Base-by-base conservation (phyloP, 352 stramenopile genomes). In the Phytopythium litorale region DNA sequence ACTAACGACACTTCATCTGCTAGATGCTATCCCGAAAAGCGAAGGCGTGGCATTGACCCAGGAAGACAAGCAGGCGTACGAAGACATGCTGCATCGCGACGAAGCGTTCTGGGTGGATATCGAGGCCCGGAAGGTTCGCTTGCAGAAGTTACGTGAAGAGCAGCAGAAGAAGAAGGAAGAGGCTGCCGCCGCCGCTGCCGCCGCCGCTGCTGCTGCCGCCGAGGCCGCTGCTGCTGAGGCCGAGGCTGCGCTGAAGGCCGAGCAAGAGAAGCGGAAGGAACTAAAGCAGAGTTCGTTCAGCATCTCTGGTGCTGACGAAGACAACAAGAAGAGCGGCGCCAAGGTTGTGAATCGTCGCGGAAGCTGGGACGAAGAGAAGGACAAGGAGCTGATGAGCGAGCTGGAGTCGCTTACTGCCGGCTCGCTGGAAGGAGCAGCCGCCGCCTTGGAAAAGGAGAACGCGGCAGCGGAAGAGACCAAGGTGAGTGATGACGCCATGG, bases 71-170 rank as follows among this genome's bases (percentile, higher is more conserved):
- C 81, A 93, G 54, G 84, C 84, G 33, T 96, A 96, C 37, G 87
- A 96, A 69, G 83, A 94, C 35, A 96, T 96, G 87, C 72, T 96
- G 61, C 81, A 92, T 57, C 82, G 86, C 15, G 87, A 96, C 60
- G 84, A 94, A 66, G 76, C 80, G 4, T 96, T 96, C 60, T 96
- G 87, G 87, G 77, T 74, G 18, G 87, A 94, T 33, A 96, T 96
- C 62, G 87, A 92, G 63, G 80, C 81, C 38, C 66, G 87, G 32
- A 96, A 96, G 57, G 77, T 76, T 42, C 64, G 84, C 12, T 66
- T 92, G 19, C 78, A 92, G 67, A 86, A 82, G 60, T 65, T 84
- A 62, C 83, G 84, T 32, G 83, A 92, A 56, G 81, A 91, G 35
- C 81, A 90, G 53, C 23, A 76, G 21, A 77, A 79, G 60, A 92